Conservation (phyloP, 1,284 basidiomycete species). For the Austropuccinia psidii region DNA sequence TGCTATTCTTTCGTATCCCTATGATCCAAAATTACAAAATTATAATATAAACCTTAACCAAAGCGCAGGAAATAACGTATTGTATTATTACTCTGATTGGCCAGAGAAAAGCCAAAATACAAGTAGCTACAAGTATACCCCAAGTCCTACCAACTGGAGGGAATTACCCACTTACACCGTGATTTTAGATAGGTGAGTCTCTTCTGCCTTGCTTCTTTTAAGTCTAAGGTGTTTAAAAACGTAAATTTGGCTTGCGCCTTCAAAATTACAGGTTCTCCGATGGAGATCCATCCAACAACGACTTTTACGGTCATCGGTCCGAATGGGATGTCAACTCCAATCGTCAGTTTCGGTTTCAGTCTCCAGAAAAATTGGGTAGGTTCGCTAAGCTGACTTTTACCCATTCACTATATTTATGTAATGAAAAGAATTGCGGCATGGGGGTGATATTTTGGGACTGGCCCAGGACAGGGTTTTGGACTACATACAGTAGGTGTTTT, state of each 20-base stretch:
- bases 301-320: constrained; percentile 68
- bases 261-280: constrained; percentile 45
- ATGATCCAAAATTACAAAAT: constrained; percentile 62
- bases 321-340: constrained; percentile 62
- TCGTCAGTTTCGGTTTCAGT: constrained; percentile 32
- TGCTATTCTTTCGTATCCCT: constrained; percentile 47
- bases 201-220: background rate
- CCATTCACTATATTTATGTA: too few relatives aligned
- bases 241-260: background rate
- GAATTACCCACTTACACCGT: constrained; percentile 72
- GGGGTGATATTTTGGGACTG: constrained; percentile 74
- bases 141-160: constrained; percentile 75
- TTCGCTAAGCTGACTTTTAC: too few relatives aligned
- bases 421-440: constrained; percentile 71
- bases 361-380: background rate
- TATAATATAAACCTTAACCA: constrained; percentile 80
- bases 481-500: constrained; percentile 58
- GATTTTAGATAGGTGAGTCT: constrained; percentile 78
- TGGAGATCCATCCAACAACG: constrained; percentile 79
- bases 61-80: constrained; percentile 58
- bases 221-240: background rate
- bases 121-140: constrained; percentile 57
- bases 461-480: constrained; percentile 59
- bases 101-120: constrained; percentile 55
- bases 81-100: constrained; percentile 59